These are phyloP conservation scores for Neurospora sp. DNA, from an alignment of 2,329 filamentous ascomycete species.

Conservation along the genomic window DNA sequence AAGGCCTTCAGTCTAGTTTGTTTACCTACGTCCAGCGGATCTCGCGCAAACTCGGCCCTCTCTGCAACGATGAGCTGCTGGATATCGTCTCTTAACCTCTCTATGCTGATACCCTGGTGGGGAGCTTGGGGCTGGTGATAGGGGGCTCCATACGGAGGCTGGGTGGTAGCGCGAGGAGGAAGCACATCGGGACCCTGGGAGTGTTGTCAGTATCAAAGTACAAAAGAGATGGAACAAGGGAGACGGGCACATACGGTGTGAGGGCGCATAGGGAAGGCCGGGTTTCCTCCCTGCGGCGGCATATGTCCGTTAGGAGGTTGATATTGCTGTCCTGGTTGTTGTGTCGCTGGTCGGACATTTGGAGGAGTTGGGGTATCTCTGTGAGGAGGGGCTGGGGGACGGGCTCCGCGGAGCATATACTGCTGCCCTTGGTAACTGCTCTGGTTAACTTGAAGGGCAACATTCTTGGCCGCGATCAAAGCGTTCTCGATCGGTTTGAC, in stretches of 20 bases:
- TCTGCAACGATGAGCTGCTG: conserved; percentile 64
- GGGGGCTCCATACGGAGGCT: conserved; percentile 28
- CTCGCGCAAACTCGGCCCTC: conserved; percentile 63
- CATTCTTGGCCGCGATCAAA: conserved; percentile 67
- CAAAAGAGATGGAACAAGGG: neutral
- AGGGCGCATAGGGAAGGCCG: conserved; percentile 14
- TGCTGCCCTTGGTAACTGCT: conserved; percentile 45
- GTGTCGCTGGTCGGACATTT: conserved; percentile 28
- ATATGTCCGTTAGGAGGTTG: conserved; percentile 13
- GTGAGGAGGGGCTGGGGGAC: conserved; percentile 44
- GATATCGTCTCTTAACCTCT: conserved; percentile 74
- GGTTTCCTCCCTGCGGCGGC: conserved; percentile 2
- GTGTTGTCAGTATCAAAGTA: conserved; percentile 8
- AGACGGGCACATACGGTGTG: conserved; percentile 10
- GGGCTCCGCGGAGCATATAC: conserved; percentile 41
- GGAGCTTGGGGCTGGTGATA: conserved; percentile 31
- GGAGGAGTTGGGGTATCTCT: conserved; percentile 69
- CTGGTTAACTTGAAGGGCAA: conserved; percentile 49
- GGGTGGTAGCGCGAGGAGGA: conserved; percentile 21
- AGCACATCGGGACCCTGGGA: conserved; percentile 16
- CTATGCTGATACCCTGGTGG: conserved; percentile 47
- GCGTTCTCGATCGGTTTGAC: conserved; percentile 91
- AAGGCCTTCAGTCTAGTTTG: conserved; percentile 76
- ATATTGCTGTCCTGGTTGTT: conserved; percentile 23
- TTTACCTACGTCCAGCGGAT: conserved; percentile 64